Base-by-base conservation (phyloP, 73 alveolate genomes). In the Paramecium tetraurelia region DNA sequence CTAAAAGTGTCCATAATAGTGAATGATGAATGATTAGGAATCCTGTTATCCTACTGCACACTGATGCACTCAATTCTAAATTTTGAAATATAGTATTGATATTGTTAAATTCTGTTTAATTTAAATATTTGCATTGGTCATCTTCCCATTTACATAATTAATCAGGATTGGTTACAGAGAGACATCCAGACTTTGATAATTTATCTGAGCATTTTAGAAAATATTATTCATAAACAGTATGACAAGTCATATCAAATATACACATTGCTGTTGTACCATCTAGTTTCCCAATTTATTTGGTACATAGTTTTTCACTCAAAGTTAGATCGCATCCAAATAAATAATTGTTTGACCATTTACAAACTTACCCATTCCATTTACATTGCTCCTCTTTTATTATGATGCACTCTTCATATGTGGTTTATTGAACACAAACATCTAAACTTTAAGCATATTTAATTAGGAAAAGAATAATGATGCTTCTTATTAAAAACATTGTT, bases 61-160 rank as follows among this genome's bases (percentile, higher is more conserved):
- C 75, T 46, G 90, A 80, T n/a, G 90, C 77, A 80, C 90, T 80
- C 27, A 80, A 80, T 80, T 80, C 75, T 7, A 43, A 24, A 35
- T 41, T 58, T 12, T 29, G 14, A 46, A 80, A 80, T 7, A 24
- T 80, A n/a, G 24, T 2, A 14, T 80, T 22, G 5, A 80, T 22
- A 46, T 21, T 24, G 31, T 21, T 21, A 9, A 80, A n/a, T 22
- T 80, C 90, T 24, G 71, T 21, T 40, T 72, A 21, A 21, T 20
- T 21, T 40, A 80, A 31, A 24, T 22, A 4, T 0, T 22, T 24
- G 57, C 90, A 80, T 46, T 41, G 5, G 7, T 41, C 46, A 22
- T 44, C 75, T 31, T 31, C 43, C 90, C 90, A 80, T 80, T 80
- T 44, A 80, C 90, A 80, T 22, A 80, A 44, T 80, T 80, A 46